Base-by-base conservation (phyloP, 1,284 basidiomycete species). In the Malassezia japonica region DNA sequence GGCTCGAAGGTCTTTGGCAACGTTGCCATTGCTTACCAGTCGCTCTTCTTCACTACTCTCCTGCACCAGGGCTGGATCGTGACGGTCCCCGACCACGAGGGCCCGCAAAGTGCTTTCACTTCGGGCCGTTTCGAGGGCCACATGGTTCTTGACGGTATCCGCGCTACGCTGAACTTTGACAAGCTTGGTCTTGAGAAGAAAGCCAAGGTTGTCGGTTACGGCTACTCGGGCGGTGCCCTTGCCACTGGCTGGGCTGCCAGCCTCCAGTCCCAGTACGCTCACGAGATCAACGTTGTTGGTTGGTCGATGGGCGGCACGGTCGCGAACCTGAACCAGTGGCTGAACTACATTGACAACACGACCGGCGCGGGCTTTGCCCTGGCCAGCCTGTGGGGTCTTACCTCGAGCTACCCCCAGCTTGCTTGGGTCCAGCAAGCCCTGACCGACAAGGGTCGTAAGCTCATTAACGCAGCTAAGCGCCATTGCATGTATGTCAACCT, bases 141-240 rank as follows among this genome's bases (percentile, higher is more conserved):
- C 33, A 62, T 55, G 2, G 55, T 62, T 6, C 48, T 70, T 24
- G 68, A 71, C 51, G 56, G 57, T 24, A 57, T 69, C 25, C 48
- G 62, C 1, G 65, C 66, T 0, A 59, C 56, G 9, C 45, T 65
- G 13, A 50, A 39, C 28, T 66, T 60, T 27, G 51, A 51, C 32
- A 47, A 56, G 16, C 41, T 65, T 24, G 60, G 52, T 2, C 31
- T 69, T 1, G 20, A 44, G 4, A 50, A 46, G 33, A 35, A 55
- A 20, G 60, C 59, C 6, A 63, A 59, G 38, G 47, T 67, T 10
- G 40, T 47, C 15, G 45, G 61, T 34, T 65, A 59, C 48, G 68
- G 68, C 16, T 71, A 71, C 46, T 67, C 64, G 5, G 67, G 68
- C 8, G 68, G 68, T 13, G 68, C 65, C 3, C 51, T 67, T 1